phyloP scores from a whole-genome alignment of 2,329 filamentous ascomycete genomes.

The Thyridium curvatum region DNA sequence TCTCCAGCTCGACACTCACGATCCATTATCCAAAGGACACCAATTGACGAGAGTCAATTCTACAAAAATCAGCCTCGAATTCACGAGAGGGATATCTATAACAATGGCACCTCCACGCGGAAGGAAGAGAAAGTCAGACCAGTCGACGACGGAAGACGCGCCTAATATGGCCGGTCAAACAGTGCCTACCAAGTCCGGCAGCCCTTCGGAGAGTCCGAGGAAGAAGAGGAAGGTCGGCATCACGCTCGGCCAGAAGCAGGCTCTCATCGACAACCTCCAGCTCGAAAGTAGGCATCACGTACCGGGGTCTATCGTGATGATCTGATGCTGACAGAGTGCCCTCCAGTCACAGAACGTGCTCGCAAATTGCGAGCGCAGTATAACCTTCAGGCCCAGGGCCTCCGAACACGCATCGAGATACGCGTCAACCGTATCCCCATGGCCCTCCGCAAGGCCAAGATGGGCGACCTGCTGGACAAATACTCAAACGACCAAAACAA shows the following conservation, averaged over 20 bases:
- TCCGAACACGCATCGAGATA: constrained; percentile 82
- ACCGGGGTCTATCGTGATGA: no score
- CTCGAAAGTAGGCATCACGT: constrained; percentile 64
- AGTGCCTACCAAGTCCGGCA: constrained; percentile 24
- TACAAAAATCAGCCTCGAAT: no score
- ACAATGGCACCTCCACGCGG: constrained; percentile 41
- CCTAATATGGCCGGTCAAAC: constrained; percentile 14
- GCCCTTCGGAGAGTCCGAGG: constrained; percentile 48
- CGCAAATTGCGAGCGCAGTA: constrained; percentile 86
- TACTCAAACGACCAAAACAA: constrained; percentile 36
- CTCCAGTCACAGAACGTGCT: constrained; percentile 77
- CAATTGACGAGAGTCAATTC: no score
- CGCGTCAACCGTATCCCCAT: constrained; percentile 88
- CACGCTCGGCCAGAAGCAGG: constrained; percentile 71
- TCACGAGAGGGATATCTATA: no score
- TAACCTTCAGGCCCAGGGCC: constrained; percentile 76
- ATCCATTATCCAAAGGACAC: no score
- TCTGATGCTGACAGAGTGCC: constrained; percentile 2
- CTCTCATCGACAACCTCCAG: constrained; percentile 82
- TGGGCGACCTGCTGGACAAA: constrained; percentile 67
- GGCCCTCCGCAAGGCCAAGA: constrained; percentile 69
- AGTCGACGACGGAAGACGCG: constrained; percentile 20
- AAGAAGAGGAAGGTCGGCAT: constrained; percentile 57
- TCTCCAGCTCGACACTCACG: no score
- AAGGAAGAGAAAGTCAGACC: constrained; percentile 38